phyloP scores from a whole-genome alignment of 179 eudicot species.

The Sideroxylon spinosum region DNA sequence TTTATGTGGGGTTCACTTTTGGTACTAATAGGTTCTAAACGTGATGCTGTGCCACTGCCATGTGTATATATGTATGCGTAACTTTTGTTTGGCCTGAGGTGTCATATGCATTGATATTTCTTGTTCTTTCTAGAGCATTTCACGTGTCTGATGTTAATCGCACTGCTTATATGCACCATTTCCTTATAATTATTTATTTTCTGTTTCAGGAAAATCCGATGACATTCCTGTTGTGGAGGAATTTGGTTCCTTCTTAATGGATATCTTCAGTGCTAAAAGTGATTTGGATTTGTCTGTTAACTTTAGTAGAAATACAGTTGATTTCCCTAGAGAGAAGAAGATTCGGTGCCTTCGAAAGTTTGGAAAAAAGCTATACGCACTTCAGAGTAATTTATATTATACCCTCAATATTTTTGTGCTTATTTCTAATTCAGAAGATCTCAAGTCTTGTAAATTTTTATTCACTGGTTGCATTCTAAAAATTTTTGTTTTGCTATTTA shows the following conservation, averaged over 20 bases:
- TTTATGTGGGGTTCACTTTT: neutral
- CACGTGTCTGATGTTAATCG: neutral
- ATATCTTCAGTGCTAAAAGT: constrained; percentile 65
- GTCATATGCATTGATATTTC: too few species aligned
- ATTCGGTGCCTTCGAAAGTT: constrained; percentile 59
- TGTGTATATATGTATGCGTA: neutral
- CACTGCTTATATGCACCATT: neutral
- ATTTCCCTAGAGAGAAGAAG: constrained; percentile 46
- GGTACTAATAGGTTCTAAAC: neutral
- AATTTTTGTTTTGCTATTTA: neutral
- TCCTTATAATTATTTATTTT: constrained; percentile 11
- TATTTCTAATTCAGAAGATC: neutral
- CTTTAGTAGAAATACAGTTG: constrained; percentile 34
- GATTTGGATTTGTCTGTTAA: constrained; percentile 88
- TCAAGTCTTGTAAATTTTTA: neutral
- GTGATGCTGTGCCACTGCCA: neutral
- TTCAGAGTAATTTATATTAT: constrained; percentile 53
- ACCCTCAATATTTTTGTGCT: neutral
- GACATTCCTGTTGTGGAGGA: constrained; percentile 60
- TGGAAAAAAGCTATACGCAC: constrained; percentile 46
- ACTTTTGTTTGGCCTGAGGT: neutral
- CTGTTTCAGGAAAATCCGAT: constrained; percentile 43
- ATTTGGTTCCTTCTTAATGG: constrained; percentile 87
- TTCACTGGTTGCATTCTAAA: neutral
- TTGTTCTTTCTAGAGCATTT: too few species aligned